These are phyloP conservation scores for Grosmannia serpens DNA, from an alignment of 2,329 filamentous ascomycete species.

Conservation along the genomic window DNA sequence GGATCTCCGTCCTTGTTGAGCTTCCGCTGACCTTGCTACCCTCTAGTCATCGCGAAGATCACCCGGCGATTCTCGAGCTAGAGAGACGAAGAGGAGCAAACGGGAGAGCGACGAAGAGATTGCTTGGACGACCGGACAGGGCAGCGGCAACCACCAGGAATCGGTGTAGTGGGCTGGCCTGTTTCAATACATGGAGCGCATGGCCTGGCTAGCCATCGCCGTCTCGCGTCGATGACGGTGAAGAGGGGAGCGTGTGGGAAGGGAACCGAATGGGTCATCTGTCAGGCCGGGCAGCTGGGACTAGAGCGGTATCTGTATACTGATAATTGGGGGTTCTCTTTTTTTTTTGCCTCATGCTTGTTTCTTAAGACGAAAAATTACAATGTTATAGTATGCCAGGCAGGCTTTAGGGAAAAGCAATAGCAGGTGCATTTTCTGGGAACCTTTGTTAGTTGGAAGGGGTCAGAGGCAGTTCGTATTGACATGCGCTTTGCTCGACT, in stretches of 20 bases:
- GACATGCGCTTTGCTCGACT: no score
- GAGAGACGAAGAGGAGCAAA: conserved; percentile 1
- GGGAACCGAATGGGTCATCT: not conserved
- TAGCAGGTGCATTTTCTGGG: not conserved
- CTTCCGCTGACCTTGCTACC: not conserved
- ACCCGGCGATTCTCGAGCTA: conserved; percentile 18
- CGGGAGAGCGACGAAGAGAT: not conserved
- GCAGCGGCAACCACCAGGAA: not conserved
- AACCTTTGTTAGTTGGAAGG: not conserved
- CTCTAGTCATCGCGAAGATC: conserved; percentile 15
- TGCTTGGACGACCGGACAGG: not conserved
- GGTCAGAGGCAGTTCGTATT: not conserved
- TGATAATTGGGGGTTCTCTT: conserved; percentile 2
- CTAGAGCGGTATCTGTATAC: not conserved
- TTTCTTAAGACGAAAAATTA: not conserved
- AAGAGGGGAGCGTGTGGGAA: not conserved
- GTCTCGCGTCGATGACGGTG: not conserved
- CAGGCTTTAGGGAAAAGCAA: not conserved
- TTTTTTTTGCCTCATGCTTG: not conserved
- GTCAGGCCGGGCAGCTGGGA: not conserved
- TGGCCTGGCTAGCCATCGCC: not conserved
- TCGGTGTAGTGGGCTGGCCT: not conserved
- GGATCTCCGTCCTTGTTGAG: not conserved
- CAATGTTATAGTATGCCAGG: not conserved
- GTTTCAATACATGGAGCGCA: not conserved